These are phyloP conservation scores for Wallacemonas sp. DNA, from an alignment of 208 protist species.

Conservation along the genomic window DNA sequence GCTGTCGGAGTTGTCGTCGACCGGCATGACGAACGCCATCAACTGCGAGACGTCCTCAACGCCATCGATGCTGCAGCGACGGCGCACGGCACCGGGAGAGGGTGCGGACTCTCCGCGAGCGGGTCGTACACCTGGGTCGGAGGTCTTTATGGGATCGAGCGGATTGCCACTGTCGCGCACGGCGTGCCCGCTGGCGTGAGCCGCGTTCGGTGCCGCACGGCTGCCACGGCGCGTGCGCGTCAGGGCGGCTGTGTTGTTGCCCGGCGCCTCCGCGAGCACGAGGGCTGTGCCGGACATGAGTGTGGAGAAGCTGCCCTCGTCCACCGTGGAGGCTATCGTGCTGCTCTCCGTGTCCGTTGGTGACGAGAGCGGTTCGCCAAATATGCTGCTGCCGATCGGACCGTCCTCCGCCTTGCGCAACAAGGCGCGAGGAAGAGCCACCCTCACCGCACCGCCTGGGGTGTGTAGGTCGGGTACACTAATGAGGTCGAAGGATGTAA, in stretches of 20 bases:
- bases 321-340: neutral
- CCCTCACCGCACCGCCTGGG: neutral
- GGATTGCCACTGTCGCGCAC: neutral
- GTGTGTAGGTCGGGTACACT: neutral
- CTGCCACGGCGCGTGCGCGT: neutral
- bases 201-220: neutral
- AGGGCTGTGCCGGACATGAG: neutral
- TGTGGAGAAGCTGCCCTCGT: neutral
- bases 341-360: neutral
- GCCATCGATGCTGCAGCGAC: neutral
- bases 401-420: neutral
- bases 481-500: neutral
- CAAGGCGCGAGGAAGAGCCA: neutral
- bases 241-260: neutral
- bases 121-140: neutral
- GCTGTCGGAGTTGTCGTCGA: neutral
- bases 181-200: neutral
- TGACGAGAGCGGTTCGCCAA: neutral
- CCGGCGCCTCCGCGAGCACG: neutral
- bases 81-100: neutral
- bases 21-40: neutral
- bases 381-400: neutral
- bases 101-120: neutral
- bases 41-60: neutral
- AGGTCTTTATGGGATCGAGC: neutral